A percentile compares a stretch with the other conserved stretches of the same genome.
Evolutionary conservation across 1,284 basidiomycete genomes (phyloP).

Genomic region (Fomes fomentarius): DNA sequence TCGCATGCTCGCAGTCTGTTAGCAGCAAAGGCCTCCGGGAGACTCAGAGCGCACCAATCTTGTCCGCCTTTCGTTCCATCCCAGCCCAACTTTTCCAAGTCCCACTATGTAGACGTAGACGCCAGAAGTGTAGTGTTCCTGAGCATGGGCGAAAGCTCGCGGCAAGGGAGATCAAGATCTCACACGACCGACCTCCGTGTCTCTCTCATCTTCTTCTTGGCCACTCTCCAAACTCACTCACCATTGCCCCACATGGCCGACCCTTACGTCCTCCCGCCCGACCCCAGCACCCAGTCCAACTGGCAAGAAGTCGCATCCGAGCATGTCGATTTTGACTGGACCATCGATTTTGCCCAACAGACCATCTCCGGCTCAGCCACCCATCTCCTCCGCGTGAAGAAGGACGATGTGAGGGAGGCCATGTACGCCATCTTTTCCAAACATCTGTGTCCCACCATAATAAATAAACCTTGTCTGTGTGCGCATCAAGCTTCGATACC

Average conservation of each 20-base stretch:
- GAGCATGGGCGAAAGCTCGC: neutral
- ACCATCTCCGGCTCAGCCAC: conserved; percentile 75
- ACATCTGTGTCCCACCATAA: neutral
- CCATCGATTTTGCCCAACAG: conserved; percentile 74
- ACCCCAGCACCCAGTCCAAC: conserved; percentile 83
- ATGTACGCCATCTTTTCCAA: conserved; percentile 43
- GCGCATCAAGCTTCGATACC: conserved; percentile 66
- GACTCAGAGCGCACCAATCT: conserved; percentile 33
- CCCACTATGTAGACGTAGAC: no score
- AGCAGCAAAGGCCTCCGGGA: neutral
- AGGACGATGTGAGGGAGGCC: conserved; percentile 65
- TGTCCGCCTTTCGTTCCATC: conserved; percentile 28
- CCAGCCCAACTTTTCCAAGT: no score
- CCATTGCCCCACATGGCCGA: conserved; percentile 10
- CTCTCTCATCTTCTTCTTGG: neutral
- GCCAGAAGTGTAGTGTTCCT: neutral
- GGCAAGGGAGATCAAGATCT: conserved; percentile 15
- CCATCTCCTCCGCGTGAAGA: conserved; percentile 64
- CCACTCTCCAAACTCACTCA: conserved; percentile 2
- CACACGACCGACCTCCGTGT: neutral
- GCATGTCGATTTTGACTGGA: conserved; percentile 83
- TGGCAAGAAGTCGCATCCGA: conserved; percentile 70
- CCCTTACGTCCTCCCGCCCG: conserved; percentile 32
- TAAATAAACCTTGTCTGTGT: neutral
- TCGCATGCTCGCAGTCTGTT: conserved; percentile 68